Conservation (phyloP, 164 flowering plant genomes). For the Magnolia officinalis region DNA sequence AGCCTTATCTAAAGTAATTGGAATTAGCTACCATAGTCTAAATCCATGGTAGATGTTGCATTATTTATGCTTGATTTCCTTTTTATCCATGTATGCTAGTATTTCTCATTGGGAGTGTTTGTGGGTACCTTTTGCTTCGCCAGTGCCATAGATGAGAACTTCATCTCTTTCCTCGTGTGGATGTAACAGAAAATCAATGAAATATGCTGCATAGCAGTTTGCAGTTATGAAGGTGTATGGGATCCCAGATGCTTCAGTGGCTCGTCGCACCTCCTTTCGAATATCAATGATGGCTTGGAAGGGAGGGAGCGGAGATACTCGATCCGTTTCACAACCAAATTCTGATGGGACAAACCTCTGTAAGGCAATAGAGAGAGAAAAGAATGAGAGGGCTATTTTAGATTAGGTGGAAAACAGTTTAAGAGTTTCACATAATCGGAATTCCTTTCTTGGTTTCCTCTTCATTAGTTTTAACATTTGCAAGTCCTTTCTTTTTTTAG, state of each 20-base stretch:
- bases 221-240: constrained; percentile 38
- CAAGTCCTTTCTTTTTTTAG: no score
- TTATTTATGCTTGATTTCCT: no score
- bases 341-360: constrained; percentile 47
- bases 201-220: constrained; percentile 32
- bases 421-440: no score
- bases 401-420: no score
- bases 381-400: no score
- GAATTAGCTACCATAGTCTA: no score
- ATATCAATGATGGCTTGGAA: constrained; percentile 24
- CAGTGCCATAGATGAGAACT: constrained; percentile 29
- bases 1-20: no score
- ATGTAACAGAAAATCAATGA: constrained; percentile 31
- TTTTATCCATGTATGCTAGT: no score
- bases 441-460: no score
- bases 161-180: constrained; percentile 21
- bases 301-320: constrained; percentile 27
- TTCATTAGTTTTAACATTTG: no score
- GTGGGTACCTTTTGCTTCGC: constrained; percentile 28
- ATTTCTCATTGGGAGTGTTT: background rate
- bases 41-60: no score
- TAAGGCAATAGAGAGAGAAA: no score
- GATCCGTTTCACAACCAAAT: constrained; percentile 35
- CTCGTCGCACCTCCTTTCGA: constrained; percentile 32
- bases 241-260: constrained; percentile 31